These are phyloP conservation scores for Phytopythium vexans DNA, from an alignment of 352 stramenopile species.

Conservation along the genomic window DNA sequence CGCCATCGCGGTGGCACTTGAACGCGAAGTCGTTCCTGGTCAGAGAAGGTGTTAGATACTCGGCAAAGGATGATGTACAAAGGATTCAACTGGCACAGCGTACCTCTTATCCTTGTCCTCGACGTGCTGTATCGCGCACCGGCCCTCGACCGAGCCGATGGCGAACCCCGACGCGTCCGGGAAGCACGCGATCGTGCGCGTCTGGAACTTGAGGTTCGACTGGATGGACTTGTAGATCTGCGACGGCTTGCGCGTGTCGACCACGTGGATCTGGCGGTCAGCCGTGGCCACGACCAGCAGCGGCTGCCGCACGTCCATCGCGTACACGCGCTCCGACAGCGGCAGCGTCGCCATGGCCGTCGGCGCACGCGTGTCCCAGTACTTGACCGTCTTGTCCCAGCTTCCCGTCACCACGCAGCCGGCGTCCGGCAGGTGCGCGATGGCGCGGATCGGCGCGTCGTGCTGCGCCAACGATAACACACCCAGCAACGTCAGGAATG, in stretches of 20 bases:
- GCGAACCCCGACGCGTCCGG: conserved; percentile 87
- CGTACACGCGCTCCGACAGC: conserved; percentile 93
- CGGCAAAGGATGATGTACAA: not conserved
- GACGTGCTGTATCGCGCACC: conserved; percentile 88
- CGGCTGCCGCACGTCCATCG: conserved; percentile 92
- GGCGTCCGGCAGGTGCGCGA: conserved; percentile 77
- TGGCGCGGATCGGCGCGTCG: conserved; percentile 89
- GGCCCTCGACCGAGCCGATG: conserved; percentile 90
- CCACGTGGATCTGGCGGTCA: conserved; percentile 88
- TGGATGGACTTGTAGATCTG: conserved; percentile 86
- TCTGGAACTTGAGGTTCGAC: conserved; percentile 88
- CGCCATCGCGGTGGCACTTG: conserved; percentile 88
- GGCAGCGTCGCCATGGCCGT: conserved; percentile 87
- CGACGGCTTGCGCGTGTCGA: conserved; percentile 77
- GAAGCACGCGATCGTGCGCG: conserved; percentile 86
- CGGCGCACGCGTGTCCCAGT: conserved; percentile 93
- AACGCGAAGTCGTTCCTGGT: conserved; percentile 88
- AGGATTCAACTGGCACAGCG: not conserved
- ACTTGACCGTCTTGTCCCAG: conserved; percentile 96
- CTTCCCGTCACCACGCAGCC: conserved; percentile 92
- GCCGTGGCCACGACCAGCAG: conserved; percentile 94
- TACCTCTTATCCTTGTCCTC: conserved; percentile 77
- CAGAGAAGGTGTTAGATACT: not conserved
- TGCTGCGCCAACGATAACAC: conserved; percentile 66
- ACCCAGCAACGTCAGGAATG: not conserved